Percentiles rank a stretch among this genome's conserved stretches.
Conservation (phyloP, 192 early-diverging fungal genomes). For the Coemansia sp. region DNA sequence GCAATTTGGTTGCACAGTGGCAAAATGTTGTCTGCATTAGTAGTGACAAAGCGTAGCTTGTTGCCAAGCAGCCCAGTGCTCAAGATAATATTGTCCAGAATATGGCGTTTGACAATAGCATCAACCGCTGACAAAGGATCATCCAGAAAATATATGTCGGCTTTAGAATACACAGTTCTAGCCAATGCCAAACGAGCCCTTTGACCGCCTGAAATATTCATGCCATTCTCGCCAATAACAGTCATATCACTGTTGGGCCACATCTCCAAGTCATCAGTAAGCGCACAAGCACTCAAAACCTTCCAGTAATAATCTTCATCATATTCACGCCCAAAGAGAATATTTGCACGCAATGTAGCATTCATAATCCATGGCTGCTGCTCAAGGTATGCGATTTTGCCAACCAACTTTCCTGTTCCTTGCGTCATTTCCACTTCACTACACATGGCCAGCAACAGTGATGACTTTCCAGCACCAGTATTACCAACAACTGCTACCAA, state of each 20-base stretch:
- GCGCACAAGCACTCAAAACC: conserved; percentile 62
- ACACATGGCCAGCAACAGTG: conserved; percentile 61
- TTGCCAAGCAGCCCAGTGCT: conserved; percentile 56
- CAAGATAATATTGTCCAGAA: conserved; percentile 62
- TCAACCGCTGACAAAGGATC: conserved; percentile 77
- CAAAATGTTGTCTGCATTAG: conserved; percentile 32
- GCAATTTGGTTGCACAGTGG: conserved; percentile 33
- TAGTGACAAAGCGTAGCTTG: conserved; percentile 55
- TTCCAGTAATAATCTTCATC: conserved; percentile 63
- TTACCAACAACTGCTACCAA: conserved; percentile 62
- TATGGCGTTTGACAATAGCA: conserved; percentile 64
- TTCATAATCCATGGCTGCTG: conserved; percentile 45
- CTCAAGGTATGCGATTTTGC: conserved; percentile 28
- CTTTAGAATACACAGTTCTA: conserved; percentile 64
- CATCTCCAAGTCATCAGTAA: conserved; percentile 65
- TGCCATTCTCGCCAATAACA: conserved; percentile 70
- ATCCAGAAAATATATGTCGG: conserved; percentile 72
- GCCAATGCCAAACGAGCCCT: conserved; percentile 67
- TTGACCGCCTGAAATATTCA: conserved; percentile 76
- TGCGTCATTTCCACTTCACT: conserved; percentile 50
- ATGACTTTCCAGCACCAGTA: conserved; percentile 66
- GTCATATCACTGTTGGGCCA: conserved; percentile 67
- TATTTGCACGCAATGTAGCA: conserved; percentile 72
- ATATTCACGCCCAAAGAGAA: conserved; percentile 72
- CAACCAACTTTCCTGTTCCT: conserved; percentile 33